These are phyloP conservation scores for Penicillium bialowiezense DNA, from an alignment of 495 filamentous ascomycete species.

Conservation along the genomic window DNA sequence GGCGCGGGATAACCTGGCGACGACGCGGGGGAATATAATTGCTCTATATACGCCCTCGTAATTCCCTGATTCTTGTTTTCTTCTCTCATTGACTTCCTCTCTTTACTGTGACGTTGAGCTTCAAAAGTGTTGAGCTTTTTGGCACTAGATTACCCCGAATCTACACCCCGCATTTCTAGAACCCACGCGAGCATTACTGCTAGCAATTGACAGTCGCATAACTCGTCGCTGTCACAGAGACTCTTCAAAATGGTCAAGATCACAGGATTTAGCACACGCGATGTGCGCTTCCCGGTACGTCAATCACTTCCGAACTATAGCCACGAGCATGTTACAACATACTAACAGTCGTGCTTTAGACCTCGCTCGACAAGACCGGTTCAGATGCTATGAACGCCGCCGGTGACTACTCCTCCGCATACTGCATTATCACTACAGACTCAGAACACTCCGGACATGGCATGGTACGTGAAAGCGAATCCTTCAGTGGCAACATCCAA, in stretches of 20 bases:
- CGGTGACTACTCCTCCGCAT: constrained; percentile 88
- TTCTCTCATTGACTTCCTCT: constrained; percentile 3
- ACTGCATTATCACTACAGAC: constrained; percentile 87
- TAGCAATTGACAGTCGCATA: neutral
- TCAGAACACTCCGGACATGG: constrained; percentile 72
- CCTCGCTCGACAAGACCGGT: constrained; percentile 90
- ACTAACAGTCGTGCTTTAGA: constrained; percentile 40
- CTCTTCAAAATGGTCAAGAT: constrained; percentile 65
- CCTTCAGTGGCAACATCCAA: neutral
- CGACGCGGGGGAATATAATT: constrained; percentile 19
- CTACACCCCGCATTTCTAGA: constrained; percentile 3
- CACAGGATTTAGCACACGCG: constrained; percentile 72
- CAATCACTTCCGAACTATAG: neutral
- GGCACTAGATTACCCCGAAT: constrained; percentile 1
- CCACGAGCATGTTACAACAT: neutral
- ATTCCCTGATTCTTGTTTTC: constrained; percentile 5
- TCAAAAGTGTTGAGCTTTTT: neutral
- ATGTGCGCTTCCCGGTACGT: constrained; percentile 83
- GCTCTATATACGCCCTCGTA: constrained; percentile 26
- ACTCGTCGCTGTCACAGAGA: neutral
- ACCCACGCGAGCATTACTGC: neutral
- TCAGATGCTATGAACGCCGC: constrained; percentile 97
- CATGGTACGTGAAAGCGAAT: constrained; percentile 63
- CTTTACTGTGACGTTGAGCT: neutral
- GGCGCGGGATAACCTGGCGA: constrained; percentile 19